Base-by-base conservation (phyloP, 129 eudicot genomes). In the Pulicaria dysenterica region DNA sequence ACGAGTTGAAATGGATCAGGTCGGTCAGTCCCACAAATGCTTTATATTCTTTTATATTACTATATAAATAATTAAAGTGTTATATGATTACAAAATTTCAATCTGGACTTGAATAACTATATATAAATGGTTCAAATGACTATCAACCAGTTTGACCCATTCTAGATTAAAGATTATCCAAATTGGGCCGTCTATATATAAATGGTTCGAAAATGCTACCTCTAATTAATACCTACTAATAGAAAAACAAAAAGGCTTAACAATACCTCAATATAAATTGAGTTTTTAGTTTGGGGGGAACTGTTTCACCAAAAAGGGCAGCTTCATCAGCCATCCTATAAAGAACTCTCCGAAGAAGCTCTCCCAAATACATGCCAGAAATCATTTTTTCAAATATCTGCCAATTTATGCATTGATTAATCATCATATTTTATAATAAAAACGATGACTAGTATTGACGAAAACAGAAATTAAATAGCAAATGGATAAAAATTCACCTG, bases 301-400 rank as follows among this genome's bases (percentile, higher is more conserved):
- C 87, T 1, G 84, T 83, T 11, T 90, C 88, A 67, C 98, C 97
- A 47, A 94, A 90, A 73, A 90, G 86, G 39, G 61, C 79, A 76
- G 98, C 92, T 83, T 94, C 97, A 37, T 90, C 89, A 44, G 98
- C 97, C 83, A 94, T 62, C 70, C 74, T 85, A 14, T 55, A 79
- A 12, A 94, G 74, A 77, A 87, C 85, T 69, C 85, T 85, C 60
- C 97, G 98, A 42, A 90, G 84, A 81, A 90, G 79, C 79, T 94
- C 98, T 66, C 98, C 97, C 73, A 94, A 76, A 69, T 94, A 94
- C 96, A 90, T 90, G 42, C 98, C 98, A 12, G 97, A 90, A 74
- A 73, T 88, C 67, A 94, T 55, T 86, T 94, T 94, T 56, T 94
- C 97, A 73, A 81, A 90, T 59, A 85, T 82, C 97, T 90, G 72